Conservation (phyloP, 768 basidiomycete genomes). For the Amanita brunnescens region DNA sequence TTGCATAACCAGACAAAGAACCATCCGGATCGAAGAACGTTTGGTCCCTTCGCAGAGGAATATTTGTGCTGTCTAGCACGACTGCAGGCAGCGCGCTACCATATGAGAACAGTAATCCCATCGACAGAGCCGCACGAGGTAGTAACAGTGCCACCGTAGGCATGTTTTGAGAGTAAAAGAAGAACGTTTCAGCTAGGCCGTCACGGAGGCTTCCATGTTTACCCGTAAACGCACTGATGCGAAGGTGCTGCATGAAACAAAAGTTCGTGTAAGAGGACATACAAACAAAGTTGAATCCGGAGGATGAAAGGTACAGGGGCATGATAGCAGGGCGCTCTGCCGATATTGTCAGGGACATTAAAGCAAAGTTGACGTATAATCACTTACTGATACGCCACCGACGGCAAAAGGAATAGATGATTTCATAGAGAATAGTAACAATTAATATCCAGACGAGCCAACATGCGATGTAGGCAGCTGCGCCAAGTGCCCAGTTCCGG, state of each 20-base stretch:
- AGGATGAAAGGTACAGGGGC: conserved; percentile 75
- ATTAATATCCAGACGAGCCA: conserved; percentile 69
- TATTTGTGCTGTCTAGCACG: conserved; percentile 35
- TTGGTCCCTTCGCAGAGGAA: conserved; percentile 39
- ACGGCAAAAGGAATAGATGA: conserved; percentile 65
- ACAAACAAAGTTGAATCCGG: conserved; percentile 65
- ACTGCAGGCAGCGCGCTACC: conserved; percentile 39
- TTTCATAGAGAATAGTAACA: conserved; percentile 69
- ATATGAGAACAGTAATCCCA: conserved; percentile 66
- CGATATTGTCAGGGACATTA: conserved; percentile 9
- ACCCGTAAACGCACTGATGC: conserved; percentile 55
- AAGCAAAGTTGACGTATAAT: conserved; percentile 7
- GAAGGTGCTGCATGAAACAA: conserved; percentile 76
- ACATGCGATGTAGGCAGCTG: conserved; percentile 76
- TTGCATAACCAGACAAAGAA: conserved; percentile 63
- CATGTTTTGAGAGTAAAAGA: conserved; percentile 77
- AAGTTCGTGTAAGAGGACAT: conserved; percentile 80
- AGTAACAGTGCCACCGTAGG: conserved; percentile 77
- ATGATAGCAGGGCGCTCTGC: conserved; percentile 76
- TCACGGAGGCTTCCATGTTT: conserved; percentile 36
- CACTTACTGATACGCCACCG: conserved; percentile 76
- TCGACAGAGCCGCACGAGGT: conserved; percentile 69
- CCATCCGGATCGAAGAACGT: conserved; percentile 69
- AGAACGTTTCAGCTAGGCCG: conserved; percentile 74
- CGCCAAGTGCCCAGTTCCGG: conserved; percentile 74